Percentiles rank a stretch among this genome's conserved stretches.
Evolutionary conservation across 768 basidiomycete species (phyloP).

Genomic region (Hypholoma sublateritium): DNA sequence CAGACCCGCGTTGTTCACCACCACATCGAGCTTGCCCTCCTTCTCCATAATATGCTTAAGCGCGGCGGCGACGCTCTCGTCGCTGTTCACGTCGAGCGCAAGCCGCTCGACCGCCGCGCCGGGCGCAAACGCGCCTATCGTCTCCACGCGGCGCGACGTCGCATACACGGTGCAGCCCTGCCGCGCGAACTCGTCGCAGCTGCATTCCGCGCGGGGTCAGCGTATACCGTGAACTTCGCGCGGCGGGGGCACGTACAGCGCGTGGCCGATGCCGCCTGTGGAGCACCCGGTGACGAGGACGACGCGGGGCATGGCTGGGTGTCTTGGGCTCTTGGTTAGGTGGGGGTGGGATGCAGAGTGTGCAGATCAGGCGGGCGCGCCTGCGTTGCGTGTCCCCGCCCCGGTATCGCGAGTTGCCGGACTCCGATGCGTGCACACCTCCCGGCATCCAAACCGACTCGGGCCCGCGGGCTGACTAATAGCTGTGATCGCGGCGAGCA

Average conservation of each 20-base stretch:
- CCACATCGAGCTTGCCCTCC: conserved; percentile 66
- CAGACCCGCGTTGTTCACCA: conserved; percentile 70
- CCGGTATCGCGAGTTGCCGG: no score
- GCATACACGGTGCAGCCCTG: conserved; percentile 77
- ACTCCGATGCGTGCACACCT: no score
- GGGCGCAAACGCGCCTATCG: conserved; percentile 53
- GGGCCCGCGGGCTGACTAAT: no score
- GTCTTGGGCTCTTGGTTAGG: background rate
- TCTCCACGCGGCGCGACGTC: conserved; percentile 60
- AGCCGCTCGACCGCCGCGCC: conserved; percentile 42
- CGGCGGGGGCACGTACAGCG: conserved; percentile 43
- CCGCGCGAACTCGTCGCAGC: conserved; percentile 66
- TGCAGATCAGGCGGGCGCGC: no score
- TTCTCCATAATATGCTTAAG: conserved; percentile 50
- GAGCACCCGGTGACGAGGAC: conserved; percentile 79
- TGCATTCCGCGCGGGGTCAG: conserved; percentile 19
- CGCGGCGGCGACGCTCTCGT: conserved; percentile 50
- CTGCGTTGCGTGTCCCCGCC: no score
- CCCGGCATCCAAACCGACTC: no score
- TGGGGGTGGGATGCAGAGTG: no score
- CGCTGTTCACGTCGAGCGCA: conserved; percentile 62
- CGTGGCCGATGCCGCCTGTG: conserved; percentile 69
- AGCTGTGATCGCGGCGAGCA: no score
- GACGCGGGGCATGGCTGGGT: conserved; percentile 30
- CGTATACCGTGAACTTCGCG: no score